These are phyloP conservation scores for Senna tora DNA, from an alignment of 306 rosid genomes.

Conservation along the genomic window DNA sequence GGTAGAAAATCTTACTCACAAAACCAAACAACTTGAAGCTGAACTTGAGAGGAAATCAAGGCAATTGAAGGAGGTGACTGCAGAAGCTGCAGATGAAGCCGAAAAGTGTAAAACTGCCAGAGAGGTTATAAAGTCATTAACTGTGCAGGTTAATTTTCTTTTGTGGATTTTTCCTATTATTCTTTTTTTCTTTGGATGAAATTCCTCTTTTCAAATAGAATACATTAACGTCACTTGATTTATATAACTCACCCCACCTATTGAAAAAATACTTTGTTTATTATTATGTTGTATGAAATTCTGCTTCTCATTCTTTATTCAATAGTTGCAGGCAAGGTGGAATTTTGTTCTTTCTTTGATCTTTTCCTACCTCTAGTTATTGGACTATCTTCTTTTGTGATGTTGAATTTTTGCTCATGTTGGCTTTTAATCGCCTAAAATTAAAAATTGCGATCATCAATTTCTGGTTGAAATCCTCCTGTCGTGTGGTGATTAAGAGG, in stretches of 20 bases:
- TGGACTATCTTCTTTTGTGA: too few species aligned
- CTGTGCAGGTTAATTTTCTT: conserved; percentile 66
- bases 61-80: conserved; percentile 72
- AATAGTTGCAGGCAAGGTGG: conserved; percentile 15
- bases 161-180: neutral
- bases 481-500: conserved; percentile 15
- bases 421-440: too few species aligned
- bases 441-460: conserved; percentile 1
- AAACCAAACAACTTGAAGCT: conserved; percentile 73
- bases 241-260: too few species aligned
- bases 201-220: too few species aligned
- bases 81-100: conserved; percentile 82
- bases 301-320: conserved; percentile 6
- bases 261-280: too few species aligned
- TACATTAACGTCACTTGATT: too few species aligned
- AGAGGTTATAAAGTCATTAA: conserved; percentile 82
- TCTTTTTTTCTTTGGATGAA: too few species aligned
- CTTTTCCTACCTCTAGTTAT: too few species aligned
- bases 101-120: conserved; percentile 87
- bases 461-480: conserved; percentile 15
- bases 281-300: too few species aligned
- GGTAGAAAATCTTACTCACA: conserved; percentile 76
- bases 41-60: conserved; percentile 72
- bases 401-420: too few species aligned
- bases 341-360: conserved; percentile 20